Percentiles rank a stretch among this genome's conserved stretches.
phyloP scores from a whole-genome alignment of 2,329 filamentous ascomycete genomes.

The Tolypocladium cylindrosporum region DNA sequence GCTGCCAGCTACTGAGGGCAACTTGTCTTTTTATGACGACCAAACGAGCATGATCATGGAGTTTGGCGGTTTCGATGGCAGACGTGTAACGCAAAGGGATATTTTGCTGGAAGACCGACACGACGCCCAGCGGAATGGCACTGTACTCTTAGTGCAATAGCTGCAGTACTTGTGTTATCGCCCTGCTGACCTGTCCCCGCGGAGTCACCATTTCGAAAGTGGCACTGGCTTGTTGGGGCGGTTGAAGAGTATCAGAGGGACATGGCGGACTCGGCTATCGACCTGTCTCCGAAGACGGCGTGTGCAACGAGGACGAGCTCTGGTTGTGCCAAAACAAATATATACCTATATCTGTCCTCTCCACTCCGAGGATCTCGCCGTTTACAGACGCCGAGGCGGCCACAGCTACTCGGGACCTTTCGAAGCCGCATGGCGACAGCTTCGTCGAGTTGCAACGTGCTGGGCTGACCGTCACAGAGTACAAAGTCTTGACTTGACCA shows the following conservation, averaged over 20 bases:
- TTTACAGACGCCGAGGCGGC: neutral
- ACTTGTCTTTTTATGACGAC: constrained; percentile 13
- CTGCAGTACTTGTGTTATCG: constrained; percentile 13
- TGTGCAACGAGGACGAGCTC: neutral
- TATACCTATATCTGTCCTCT: neutral
- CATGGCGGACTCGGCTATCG: neutral
- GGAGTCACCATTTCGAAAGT: neutral
- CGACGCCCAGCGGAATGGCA: constrained; percentile 3
- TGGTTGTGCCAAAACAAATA: neutral
- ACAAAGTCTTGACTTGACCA: neutral
- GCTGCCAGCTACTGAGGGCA: constrained; percentile 6
- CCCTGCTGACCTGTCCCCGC: constrained; percentile 10
- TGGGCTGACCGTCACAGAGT: neutral
- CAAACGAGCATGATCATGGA: constrained; percentile 21
- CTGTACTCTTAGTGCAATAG: constrained; percentile 20
- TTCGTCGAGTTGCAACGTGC: neutral
- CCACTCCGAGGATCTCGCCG: neutral
- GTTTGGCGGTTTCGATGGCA: constrained; percentile 11
- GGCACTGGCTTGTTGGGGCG: neutral
- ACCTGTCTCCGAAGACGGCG: neutral
- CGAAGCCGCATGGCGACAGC: neutral
- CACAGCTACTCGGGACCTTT: neutral
- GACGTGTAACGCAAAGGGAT: constrained; percentile 3
- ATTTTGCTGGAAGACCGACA: neutral
- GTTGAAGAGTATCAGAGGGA: neutral